A percentile compares a stretch with the other conserved stretches of the same genome.
Conservation (phyloP, 1,139 yeast genomes). For the Yamadazyma aaseri region DNA sequence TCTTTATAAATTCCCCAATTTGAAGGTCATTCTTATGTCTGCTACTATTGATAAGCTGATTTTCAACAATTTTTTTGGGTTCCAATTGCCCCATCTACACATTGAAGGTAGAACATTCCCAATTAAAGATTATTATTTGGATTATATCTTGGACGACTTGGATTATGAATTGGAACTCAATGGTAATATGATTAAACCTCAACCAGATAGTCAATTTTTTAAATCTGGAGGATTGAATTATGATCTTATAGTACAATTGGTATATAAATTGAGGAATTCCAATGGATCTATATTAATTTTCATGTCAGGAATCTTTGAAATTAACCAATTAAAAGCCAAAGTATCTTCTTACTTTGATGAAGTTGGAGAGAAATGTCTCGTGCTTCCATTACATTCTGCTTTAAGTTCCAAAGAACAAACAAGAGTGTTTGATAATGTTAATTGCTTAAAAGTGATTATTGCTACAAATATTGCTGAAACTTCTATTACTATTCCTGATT, state of each 20-base stretch:
- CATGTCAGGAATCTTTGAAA: conserved; percentile 90
- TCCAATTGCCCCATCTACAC: conserved; percentile 57
- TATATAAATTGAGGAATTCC: conserved; percentile 46
- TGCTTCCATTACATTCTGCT: conserved; percentile 87
- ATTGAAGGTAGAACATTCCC: conserved; percentile 95
- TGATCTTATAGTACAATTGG: conserved; percentile 61
- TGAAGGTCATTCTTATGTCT: conserved; percentile 84
- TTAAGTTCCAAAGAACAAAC: conserved; percentile 80
- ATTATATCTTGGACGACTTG: conserved; percentile 54
- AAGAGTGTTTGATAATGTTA: conserved; percentile 57
- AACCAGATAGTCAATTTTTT: conserved; percentile 63
- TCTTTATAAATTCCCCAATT: conserved; percentile 41
- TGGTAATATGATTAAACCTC: conserved; percentile 50
- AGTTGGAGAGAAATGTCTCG: conserved; percentile 25
- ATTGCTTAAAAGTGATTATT: conserved; percentile 74
- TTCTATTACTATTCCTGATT: conserved; percentile 89
- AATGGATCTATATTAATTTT: conserved; percentile 79
- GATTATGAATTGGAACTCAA: conserved; percentile 51
- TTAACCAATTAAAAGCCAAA: conserved; percentile 47
- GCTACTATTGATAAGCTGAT: conserved; percentile 84
- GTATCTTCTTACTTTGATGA: conserved; percentile 14
- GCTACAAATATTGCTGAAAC: conserved; percentile 90
- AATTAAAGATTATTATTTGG: conserved; percentile 71
- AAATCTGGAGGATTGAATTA: conserved; percentile 68
- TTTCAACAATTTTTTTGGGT: conserved; percentile 61